Percentiles rank a stretch among this genome's conserved stretches.
phyloP scores from a whole-genome alignment of 1,284 basidiomycete species.

The Trametes versicolor region DNA sequence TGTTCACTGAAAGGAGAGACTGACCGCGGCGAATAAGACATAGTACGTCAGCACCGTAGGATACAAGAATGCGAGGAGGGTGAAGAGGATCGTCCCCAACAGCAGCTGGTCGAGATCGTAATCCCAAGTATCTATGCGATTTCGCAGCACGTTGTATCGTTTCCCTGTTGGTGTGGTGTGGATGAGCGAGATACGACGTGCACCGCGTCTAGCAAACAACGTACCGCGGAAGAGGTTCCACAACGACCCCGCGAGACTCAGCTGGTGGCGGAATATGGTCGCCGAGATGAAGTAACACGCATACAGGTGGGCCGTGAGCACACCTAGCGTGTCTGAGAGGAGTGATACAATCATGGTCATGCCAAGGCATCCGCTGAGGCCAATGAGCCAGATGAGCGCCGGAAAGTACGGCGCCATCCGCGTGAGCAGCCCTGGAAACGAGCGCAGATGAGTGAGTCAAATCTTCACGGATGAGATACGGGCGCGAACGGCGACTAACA shows the following conservation, averaged over 20 bases:
- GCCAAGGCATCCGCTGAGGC: constrained; percentile 68
- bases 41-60: constrained; percentile 94
- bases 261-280: constrained; percentile 70
- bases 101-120: constrained; percentile 96
- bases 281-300: constrained; percentile 77
- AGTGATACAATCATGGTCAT: constrained; percentile 78
- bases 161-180: constrained; percentile 66
- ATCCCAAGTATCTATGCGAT: constrained; percentile 87
- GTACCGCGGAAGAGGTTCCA: constrained; percentile 96
- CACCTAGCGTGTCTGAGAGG: constrained; percentile 69
- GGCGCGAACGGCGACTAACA: constrained; percentile 54
- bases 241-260: constrained; percentile 71
- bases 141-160: constrained; percentile 84
- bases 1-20: constrained; percentile 34
- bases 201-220: neutral
- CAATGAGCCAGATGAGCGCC: constrained; percentile 57
- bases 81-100: constrained; percentile 95
- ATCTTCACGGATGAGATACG: neutral
- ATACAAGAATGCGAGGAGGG: constrained; percentile 88
- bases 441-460: constrained; percentile 1
- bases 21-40: constrained; percentile 79
- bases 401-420: constrained; percentile 55
- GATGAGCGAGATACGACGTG: constrained; percentile 33
- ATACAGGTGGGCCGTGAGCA: constrained; percentile 81
- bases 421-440: constrained; percentile 49